A percentile compares a stretch with the other conserved stretches of the same genome.
Evolutionary conservation across 352 stramenopile genomes (phyloP).

Genomic region (Phytopythium sindhum): DNA sequence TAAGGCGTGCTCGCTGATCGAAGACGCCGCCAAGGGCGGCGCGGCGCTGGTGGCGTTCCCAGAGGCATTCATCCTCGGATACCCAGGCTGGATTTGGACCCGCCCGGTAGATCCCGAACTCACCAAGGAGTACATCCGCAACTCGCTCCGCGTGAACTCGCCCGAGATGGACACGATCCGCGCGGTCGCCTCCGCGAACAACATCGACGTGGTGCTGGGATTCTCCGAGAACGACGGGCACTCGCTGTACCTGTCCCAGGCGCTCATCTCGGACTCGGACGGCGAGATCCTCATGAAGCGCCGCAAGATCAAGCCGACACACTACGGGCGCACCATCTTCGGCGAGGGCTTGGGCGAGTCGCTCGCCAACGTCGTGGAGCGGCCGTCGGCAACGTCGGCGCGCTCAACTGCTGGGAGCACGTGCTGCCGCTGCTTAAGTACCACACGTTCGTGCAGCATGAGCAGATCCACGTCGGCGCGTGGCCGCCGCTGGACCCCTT

Average conservation of each 20-base stretch:
- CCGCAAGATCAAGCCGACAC: conserved; percentile 25
- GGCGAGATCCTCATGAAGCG: conserved; percentile 23
- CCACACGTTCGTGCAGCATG: conserved; percentile 19
- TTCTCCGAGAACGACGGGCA: conserved; percentile 30
- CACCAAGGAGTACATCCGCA: conserved; percentile 15
- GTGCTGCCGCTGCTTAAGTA: conserved; percentile 22
- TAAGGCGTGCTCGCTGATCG: conserved; percentile 18
- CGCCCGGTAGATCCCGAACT: conserved; percentile 14
- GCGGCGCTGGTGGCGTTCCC: conserved; percentile 16
- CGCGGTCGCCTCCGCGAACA: conserved; percentile 15
- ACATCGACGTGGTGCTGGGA: conserved; percentile 21
- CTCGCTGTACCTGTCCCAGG: conserved; percentile 24
- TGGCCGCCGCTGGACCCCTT: conserved; percentile 21
- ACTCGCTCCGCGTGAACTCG: conserved; percentile 18
- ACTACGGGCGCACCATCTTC: conserved; percentile 20
- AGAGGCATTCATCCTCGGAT: conserved; percentile 18
- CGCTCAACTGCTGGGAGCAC: conserved; percentile 22
- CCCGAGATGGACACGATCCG: conserved; percentile 22
- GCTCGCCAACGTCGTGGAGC: conserved; percentile 22
- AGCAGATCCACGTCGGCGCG: conserved; percentile 18
- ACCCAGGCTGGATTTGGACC: conserved; percentile 17
- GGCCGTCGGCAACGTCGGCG: conserved; percentile 17
- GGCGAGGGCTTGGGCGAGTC: conserved; percentile 16
- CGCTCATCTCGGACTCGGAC: conserved; percentile 13
- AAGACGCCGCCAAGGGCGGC: conserved; percentile 12